Percentiles rank a stretch among this genome's conserved stretches.
These are phyloP conservation scores for Solanum chilense DNA, from an alignment of 257 asterid genomes.

Conservation along the genomic window DNA sequence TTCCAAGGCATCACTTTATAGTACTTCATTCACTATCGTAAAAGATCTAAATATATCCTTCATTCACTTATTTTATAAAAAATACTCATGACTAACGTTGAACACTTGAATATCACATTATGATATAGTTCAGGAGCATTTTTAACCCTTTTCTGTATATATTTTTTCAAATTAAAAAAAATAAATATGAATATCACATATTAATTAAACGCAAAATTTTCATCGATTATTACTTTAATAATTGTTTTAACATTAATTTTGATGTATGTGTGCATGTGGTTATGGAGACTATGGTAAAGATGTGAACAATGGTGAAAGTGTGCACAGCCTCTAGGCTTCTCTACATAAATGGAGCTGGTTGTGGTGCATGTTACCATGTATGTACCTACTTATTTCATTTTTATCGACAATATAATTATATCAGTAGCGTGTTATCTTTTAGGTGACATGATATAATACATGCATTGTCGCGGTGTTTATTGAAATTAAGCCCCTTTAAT, in stretches of 20 bases:
- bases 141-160: fast-evolving
- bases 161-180: background rate
- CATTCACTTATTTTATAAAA: background rate
- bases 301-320: conserved; percentile 11
- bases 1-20: too few species aligned
- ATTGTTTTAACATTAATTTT: background rate
- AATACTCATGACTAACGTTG: background rate
- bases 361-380: conserved; percentile 31
- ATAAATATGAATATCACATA: background rate
- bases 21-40: too few species aligned
- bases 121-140: background rate
- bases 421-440: background rate
- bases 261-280: conserved; percentile 1
- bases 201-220: background rate
- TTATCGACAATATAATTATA: background rate
- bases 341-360: conserved; percentile 12
- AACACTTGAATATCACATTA: background rate
- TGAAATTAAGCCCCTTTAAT: background rate
- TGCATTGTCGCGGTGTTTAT: background rate
- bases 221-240: background rate
- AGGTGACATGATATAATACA: background rate
- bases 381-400: background rate
- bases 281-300: conserved; percentile 16
- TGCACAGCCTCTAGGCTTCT: conserved; percentile 7
- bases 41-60: background rate